Evolutionary conservation across 139 green algal genomes (phyloP), one percentile per base, ranked within the genome.

Genomic region (Marvania coccoides): DNA sequence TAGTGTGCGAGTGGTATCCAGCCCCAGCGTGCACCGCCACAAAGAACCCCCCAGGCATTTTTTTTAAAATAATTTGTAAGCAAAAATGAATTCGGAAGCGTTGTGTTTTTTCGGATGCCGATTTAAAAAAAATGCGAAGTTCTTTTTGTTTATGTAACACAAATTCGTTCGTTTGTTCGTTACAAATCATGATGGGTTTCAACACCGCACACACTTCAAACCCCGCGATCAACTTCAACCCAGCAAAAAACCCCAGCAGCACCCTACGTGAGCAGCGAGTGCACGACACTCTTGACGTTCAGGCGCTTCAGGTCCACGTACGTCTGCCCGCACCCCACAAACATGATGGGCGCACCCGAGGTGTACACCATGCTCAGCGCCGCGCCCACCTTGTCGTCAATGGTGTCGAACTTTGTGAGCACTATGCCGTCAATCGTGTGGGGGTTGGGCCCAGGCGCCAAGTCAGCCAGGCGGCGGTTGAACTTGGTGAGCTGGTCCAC

Each of bases 401-500:
- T 96, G 14, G 95, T 98, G 78, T 99, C 95, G 59, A 98, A 97
- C 82, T 99, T 99, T 61, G 81, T 88, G 57, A 92, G 79, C 14
- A 95, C 72, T 26, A 88, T 83, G 40, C 84, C 84, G 38, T 86
- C 74, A 35, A 86, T 81, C 34, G 68, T 69, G 57, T 79, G 62
- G 19, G 60, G 42, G 30, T 70, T 23, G n/a, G 40, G 45, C 24
- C 34, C 45, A 7, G 69, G 58, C 10, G 82, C 65, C 61, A 94
- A 76, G 55, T 95, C 88, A 5, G 72, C 75, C 47, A 95, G 79
- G 5, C 82, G 56, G 36, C 85, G 80, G 66, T 96, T 96, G 84
- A 99, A 99, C 77, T 97, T 99, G 66, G 83, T 83, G 24, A 99
- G 85, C 80, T 99, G 95, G 81, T 99, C 93, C n/a, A 98, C 91